phyloP scores from a whole-genome alignment of 495 filamentous ascomycete genomes.

The Lasiosphaeria miniovina region DNA sequence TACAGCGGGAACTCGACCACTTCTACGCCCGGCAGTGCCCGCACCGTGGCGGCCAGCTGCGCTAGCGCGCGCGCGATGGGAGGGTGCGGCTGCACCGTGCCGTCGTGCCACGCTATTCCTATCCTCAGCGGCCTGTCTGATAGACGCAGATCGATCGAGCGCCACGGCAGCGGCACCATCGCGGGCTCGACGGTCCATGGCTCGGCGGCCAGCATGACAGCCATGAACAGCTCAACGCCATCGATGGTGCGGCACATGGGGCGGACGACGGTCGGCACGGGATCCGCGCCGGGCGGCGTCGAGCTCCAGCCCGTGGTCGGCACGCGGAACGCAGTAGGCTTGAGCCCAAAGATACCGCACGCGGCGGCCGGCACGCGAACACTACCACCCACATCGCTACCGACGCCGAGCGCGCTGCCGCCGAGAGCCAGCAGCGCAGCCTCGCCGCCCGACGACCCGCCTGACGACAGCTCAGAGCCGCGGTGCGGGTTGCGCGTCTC shows the following conservation, averaged over 20 bases:
- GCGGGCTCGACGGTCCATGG: conserved; percentile 62
- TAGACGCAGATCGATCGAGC: conserved; percentile 23
- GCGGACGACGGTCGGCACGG: conserved; percentile 59
- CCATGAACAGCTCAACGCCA: conserved; percentile 64
- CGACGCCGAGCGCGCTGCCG: conserved; percentile 8
- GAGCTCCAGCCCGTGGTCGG: conserved; percentile 49
- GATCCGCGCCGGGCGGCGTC: conserved; percentile 56
- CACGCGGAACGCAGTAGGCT: conserved; percentile 57
- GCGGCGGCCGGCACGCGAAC: conserved; percentile 58
- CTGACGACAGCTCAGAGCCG: neutral
- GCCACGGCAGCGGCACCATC: conserved; percentile 59
- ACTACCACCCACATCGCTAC: conserved; percentile 13
- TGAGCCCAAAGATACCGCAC: conserved; percentile 62
- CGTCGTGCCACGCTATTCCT: conserved; percentile 67
- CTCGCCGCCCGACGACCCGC: conserved; percentile 14
- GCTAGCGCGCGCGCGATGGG: conserved; percentile 53
- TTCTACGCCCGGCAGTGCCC: conserved; percentile 41
- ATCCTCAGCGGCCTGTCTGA: conserved; percentile 54
- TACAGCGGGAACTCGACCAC: conserved; percentile 66
- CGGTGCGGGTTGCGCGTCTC: conserved; percentile 52
- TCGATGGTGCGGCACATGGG: conserved; percentile 61
- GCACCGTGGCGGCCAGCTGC: conserved; percentile 48
- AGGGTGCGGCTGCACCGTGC: conserved; percentile 67
- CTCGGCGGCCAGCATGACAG: conserved; percentile 53
- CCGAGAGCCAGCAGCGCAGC: conserved; percentile 12